phyloP scores from a whole-genome alignment of 192 early-diverging fungal species.

The Linnemannia hyalina region DNA sequence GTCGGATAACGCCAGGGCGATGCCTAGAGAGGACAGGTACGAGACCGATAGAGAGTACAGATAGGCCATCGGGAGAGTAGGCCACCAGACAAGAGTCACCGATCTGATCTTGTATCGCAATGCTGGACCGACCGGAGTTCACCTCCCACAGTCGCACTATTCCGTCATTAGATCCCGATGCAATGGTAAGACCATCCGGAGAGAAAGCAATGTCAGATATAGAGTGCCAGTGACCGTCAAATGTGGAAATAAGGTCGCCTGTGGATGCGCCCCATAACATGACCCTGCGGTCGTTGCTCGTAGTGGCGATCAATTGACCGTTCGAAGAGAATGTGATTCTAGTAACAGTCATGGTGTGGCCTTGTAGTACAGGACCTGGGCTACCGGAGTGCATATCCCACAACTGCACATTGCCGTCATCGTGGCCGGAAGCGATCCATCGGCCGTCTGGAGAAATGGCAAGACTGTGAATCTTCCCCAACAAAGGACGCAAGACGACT shows the following conservation, averaged over 20 bases:
- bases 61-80: neutral
- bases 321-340: slow-evolving; percentile 5
- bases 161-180: neutral
- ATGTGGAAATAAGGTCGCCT: neutral
- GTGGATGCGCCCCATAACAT: slow-evolving; percentile 2
- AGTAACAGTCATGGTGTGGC: neutral
- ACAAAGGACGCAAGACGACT: neutral
- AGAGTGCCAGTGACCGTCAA: neutral
- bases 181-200: neutral
- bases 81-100: too few relatives aligned
- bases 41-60: neutral
- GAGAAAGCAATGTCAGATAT: neutral
- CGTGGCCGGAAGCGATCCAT: neutral
- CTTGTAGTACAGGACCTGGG: neutral
- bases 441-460: neutral
- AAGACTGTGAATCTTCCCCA: neutral
- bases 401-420: neutral
- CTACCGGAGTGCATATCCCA: slow-evolving; percentile 6
- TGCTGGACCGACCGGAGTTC: neutral
- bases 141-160: neutral
- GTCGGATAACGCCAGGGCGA: neutral
- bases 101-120: too few relatives aligned
- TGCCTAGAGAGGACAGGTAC: too few relatives aligned
- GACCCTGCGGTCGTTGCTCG: neutral
- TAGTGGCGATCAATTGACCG: neutral